These are phyloP conservation scores for Sanguinoderma infundibulare DNA, from an alignment of 1,284 basidiomycete genomes.

Conservation along the genomic window DNA sequence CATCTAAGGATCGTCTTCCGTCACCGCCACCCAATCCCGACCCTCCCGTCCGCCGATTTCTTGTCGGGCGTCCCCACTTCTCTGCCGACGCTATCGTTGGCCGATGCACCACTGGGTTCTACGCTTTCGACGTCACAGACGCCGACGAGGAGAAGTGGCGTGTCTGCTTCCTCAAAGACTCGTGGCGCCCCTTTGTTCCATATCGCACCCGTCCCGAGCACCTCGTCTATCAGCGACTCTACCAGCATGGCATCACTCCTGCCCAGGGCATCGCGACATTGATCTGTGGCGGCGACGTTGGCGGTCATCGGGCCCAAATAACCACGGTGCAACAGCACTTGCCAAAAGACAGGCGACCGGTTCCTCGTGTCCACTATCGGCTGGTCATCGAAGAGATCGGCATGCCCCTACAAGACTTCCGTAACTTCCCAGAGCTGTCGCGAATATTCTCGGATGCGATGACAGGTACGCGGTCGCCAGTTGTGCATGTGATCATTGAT, in stretches of 20 bases:
- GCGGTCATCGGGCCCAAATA: slow-evolving; percentile 1
- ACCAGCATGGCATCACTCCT: background rate
- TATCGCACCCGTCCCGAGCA: slow-evolving; percentile 9
- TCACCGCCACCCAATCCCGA: background rate
- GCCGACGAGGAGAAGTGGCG: background rate
- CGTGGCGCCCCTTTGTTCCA: slow-evolving; percentile 9
- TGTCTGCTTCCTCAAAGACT: slow-evolving; percentile 12
- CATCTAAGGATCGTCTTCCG: background rate
- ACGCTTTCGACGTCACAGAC: slow-evolving; percentile 4
- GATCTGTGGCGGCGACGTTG: slow-evolving; percentile 17
- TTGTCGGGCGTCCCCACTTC: slow-evolving; percentile 7
- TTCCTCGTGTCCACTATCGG: slow-evolving; percentile 2
- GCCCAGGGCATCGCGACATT: background rate
- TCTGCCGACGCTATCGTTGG: slow-evolving; percentile 6
- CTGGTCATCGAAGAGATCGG: slow-evolving; percentile 4
- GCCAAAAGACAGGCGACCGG: background rate
- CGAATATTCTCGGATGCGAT: background rate
- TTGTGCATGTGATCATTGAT: background rate
- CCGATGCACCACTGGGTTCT: slow-evolving; percentile 9
- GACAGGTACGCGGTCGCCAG: background rate
- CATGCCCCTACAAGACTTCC: background rate
- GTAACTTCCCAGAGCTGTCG: background rate
- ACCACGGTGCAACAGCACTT: slow-evolving; percentile 1
- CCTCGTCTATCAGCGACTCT: slow-evolving; percentile 2
- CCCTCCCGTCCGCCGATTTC: background rate